phyloP scores from a whole-genome alignment of 1,284 basidiomycete genomes.

The Ustanciosporium gigantosporum region DNA sequence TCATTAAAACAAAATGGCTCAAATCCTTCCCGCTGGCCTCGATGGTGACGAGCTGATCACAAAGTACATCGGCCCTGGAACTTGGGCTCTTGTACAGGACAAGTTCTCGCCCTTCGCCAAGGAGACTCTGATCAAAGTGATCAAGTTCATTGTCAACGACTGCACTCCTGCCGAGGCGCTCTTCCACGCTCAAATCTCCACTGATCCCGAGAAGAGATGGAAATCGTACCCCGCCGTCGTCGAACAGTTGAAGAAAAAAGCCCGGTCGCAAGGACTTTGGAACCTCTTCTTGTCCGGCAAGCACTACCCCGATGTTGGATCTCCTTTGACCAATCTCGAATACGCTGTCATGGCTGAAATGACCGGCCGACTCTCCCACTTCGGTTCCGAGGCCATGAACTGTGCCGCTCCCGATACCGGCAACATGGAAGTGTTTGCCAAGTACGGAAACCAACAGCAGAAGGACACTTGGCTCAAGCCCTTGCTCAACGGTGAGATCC shows the following conservation, averaged over 20 bases:
- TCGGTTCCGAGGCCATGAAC: constrained; percentile 84
- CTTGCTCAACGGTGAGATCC: constrained; percentile 86
- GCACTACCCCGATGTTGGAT: constrained; percentile 79
- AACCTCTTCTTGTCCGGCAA: constrained; percentile 93
- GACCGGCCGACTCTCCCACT: constrained; percentile 78
- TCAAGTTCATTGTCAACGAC: constrained; percentile 85
- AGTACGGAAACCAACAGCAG: constrained; percentile 85
- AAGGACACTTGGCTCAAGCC: constrained; percentile 88
- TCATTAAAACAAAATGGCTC: no score
- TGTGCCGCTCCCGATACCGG: constrained; percentile 95
- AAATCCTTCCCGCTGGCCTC: constrained; percentile 24
- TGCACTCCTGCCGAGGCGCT: constrained; percentile 78
- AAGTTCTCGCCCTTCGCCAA: constrained; percentile 79
- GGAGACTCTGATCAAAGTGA: constrained; percentile 78
- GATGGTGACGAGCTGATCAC: constrained; percentile 41
- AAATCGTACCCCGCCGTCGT: constrained; percentile 78
- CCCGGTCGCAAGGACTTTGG: constrained; percentile 87
- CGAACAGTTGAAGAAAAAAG: constrained; percentile 83
- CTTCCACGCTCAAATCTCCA: constrained; percentile 80
- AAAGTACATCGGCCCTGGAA: constrained; percentile 46
- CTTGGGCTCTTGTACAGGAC: constrained; percentile 61
- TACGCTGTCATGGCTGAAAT: constrained; percentile 97
- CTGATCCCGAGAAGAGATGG: constrained; percentile 78
- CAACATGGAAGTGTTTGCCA: constrained; percentile 81
- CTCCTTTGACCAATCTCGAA: constrained; percentile 91